Conservation (phyloP, 164 flowering plant genomes). For the Stephania japonica region DNA sequence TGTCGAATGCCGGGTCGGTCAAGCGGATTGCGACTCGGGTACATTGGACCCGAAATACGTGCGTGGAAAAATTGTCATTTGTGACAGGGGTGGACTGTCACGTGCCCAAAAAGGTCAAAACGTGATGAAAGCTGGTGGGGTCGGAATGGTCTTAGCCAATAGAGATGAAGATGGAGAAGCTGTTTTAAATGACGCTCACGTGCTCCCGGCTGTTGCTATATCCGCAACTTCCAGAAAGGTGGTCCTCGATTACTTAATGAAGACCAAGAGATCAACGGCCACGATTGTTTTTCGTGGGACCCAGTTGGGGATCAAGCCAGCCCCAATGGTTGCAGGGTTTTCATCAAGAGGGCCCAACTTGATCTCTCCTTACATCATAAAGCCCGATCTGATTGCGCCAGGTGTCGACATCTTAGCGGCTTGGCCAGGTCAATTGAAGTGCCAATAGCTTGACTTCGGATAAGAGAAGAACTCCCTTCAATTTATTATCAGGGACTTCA, state of each 20-base stretch:
- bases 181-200: not conserved
- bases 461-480: slow-evolving; percentile 35
- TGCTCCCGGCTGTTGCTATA: not conserved
- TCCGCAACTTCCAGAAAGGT: not conserved
- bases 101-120: slow-evolving; percentile 29
- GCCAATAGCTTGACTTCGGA: slow-evolving; percentile 29
- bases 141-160: slow-evolving; percentile 14
- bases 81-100: slow-evolving; percentile 29
- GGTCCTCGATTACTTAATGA: not conserved
- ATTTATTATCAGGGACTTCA: slow-evolving; percentile 46
- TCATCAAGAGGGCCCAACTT: slow-evolving; percentile 54
- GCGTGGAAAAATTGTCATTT: slow-evolving; percentile 47
- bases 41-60: slow-evolving; percentile 30
- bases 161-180: not conserved
- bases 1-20: not conserved
- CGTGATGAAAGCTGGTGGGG: slow-evolving; percentile 46
- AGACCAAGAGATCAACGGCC: not conserved
- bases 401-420: slow-evolving; percentile 69
- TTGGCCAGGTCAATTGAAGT: slow-evolving; percentile 32
- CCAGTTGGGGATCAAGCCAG: slow-evolving; percentile 31
- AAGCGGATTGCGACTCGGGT: slow-evolving; percentile 25
- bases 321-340: slow-evolving; percentile 49
- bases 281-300: slow-evolving; percentile 31
- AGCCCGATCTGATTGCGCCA: slow-evolving; percentile 66
- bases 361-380: slow-evolving; percentile 26